Evolutionary conservation across 441 rosid species (phyloP), one percentile per base, ranked within the genome.

Genomic region (Melastoma candidum): DNA sequence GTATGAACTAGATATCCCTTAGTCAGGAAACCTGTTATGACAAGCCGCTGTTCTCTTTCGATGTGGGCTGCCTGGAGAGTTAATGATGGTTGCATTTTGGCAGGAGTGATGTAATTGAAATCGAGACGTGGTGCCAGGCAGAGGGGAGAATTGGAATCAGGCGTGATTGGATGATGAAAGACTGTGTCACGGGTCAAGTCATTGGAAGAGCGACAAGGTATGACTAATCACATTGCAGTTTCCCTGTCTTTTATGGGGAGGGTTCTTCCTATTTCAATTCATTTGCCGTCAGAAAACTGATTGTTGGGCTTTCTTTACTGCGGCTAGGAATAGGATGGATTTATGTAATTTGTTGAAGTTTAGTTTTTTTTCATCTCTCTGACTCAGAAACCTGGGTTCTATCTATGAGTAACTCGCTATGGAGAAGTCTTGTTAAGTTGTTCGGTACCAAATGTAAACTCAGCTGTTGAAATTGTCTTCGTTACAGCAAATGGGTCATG

Each of bases 401-500:
- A 32, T 3, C 36, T 29, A 29, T 29, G 7, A 3, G 7, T 29
- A 29, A 6, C 36, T 29, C 7, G 5, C 41, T 32, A 32, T 32
- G 41, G 41, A 32, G 41, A 32, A 4, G 41, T 32, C 41, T 32
- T 32, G 41, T 32, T 32, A 32, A 32, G 41, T 32, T 32, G 41
- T 32, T 4, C 5, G 5, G 41, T 32, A 8, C 41, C 8, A 32
- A 32, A 32, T 32, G 7, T 4, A 4, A 8, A 17, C 41, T 32
- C 41, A 32, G 6, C 36, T 29, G 36, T 6, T 29, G 36, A 32
- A 32, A 32, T 8, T 32, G 6, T 32, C 41, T 32, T 68, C 66
- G 56, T 84, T 65, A 67, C 86, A 92, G 97, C 72, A 92, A 92
- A 77, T 92, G 98, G 98, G 95, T 92, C 73, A 92, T 82, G 97